phyloP scores from a whole-genome alignment of 768 basidiomycete genomes.

The Tylopilus plumbeoviolaceoides region DNA sequence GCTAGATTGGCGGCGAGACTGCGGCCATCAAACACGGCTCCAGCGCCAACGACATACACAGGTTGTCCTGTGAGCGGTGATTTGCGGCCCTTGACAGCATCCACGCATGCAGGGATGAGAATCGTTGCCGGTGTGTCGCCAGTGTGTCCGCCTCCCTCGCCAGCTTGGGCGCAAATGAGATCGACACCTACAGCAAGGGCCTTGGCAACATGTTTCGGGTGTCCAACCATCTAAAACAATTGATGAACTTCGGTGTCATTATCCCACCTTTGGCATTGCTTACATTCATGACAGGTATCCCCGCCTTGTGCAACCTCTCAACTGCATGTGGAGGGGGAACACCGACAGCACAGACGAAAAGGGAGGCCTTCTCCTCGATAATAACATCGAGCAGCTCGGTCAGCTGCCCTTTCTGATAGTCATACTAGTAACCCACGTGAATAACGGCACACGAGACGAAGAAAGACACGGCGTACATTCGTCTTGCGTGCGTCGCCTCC shows the following conservation, averaged over 20 bases:
- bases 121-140: conserved; percentile 81
- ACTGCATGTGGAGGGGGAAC: conserved; percentile 80
- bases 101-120: conserved; percentile 89
- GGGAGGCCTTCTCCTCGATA: conserved; percentile 81
- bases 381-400: conserved; percentile 84
- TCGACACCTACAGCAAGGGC: conserved; percentile 84
- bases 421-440: conserved; percentile 44
- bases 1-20: conserved; percentile 82
- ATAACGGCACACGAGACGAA: background rate
- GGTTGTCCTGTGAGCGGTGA: conserved; percentile 81
- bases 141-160: conserved; percentile 88
- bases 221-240: conserved; percentile 72
- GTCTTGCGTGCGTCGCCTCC: conserved; percentile 89
- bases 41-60: conserved; percentile 86
- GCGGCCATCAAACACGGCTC: conserved; percentile 87
- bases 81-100: conserved; percentile 69
- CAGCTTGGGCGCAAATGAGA: conserved; percentile 91
- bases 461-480: conserved; percentile 48
- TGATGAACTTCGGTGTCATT: background rate
- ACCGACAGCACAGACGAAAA: conserved; percentile 91
- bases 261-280: conserved; percentile 13
- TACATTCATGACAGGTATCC: conserved; percentile 86
- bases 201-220: conserved; percentile 82
- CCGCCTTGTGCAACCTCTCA: conserved; percentile 76
- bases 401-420: conserved; percentile 88